Base-by-base conservation (phyloP, 176 grass and related monocot genomes). In the Cenchrus purpureus region DNA sequence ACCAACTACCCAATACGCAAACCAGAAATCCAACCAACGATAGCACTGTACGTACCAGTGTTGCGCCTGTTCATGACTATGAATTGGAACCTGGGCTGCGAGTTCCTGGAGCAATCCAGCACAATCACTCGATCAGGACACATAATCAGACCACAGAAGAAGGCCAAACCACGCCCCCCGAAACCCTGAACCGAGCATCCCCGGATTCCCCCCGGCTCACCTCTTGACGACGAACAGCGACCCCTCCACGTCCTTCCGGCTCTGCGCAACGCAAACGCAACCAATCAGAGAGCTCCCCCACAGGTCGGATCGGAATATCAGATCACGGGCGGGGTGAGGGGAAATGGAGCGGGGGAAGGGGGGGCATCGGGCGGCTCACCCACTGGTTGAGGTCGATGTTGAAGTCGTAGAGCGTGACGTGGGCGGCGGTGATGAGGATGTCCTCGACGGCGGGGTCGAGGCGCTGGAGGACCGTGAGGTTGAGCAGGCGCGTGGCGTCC, bases 191-290 rank as follows among this genome's bases (percentile, higher is more conserved):
- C 20, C 34, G 12, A 7, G 7, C 2, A 32, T 32, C 2, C 51
- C 61, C 25, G 31, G 61, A 12, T 31, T 10, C 16, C 8, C 10
- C 0, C 15, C 9, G 4, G 7, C 82, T 68, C 74, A 94, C 95
- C 95, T 94, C 90, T 97, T 97, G 6, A 97, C 92, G 51, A 97
- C 95, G 68, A 97, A 97, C 14, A 97, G 88, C 49, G 95, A 94
- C 37, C 95, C 95, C 79, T 97, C 92, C 61, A 97, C 95, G 34
- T 97, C 95, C 66, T 97, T 97, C 11, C 95, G 95, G 58, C 92
- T 97, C 95, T 97, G 84, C 66, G 65, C 65, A 50, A 84, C 51
- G 48, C 45, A 82, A 82, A 65, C 43, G 8, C 11, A 51, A 62
- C 12, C 14, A 55, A 56, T 56, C 53, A 56, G 53, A 56, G 15